Conservation (phyloP, 306 rosid genomes). For the Astragalus glycyphyllos region DNA sequence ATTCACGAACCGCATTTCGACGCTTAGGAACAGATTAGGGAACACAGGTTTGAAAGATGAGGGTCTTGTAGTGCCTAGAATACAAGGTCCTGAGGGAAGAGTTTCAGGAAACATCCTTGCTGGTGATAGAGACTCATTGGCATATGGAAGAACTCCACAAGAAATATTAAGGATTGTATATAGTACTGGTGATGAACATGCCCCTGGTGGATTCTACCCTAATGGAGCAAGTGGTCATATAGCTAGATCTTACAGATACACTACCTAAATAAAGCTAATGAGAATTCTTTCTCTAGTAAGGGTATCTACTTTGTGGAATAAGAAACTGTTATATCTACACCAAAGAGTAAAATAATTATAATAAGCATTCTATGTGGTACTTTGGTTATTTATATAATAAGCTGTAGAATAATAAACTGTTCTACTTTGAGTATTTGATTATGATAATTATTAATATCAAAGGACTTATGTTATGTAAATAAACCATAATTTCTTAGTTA, state of each 20-base stretch:
- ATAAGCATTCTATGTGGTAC: background rate
- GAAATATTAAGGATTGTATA: slow-evolving; percentile 81
- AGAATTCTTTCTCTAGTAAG: background rate
- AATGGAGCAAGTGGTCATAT: slow-evolving; percentile 69
- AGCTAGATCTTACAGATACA: slow-evolving; percentile 50
- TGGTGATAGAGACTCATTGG: slow-evolving; percentile 55
- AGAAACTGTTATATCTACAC: too few species aligned
- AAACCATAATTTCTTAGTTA: too few species aligned
- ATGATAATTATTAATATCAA: too few species aligned
- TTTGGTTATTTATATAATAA: too few species aligned
- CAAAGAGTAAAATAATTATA: background rate
- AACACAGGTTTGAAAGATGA: slow-evolving; percentile 66
- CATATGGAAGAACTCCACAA: slow-evolving; percentile 64
- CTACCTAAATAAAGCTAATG: background rate
- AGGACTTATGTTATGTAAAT: too few species aligned
- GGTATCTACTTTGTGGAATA: background rate
- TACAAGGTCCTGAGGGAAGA: slow-evolving; percentile 57
- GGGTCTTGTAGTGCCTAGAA: slow-evolving; percentile 60
- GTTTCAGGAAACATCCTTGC: slow-evolving; percentile 61
- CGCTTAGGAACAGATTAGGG: slow-evolving; percentile 65
- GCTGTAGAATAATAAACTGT: too few species aligned
- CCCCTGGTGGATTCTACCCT: slow-evolving; percentile 84
- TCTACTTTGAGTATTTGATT: too few species aligned
- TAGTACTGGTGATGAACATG: slow-evolving; percentile 59
- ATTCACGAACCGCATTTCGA: slow-evolving; percentile 69